These are phyloP conservation scores for Candida sanyaensis DNA, from an alignment of 1,139 yeast species.

Conservation along the genomic window DNA sequence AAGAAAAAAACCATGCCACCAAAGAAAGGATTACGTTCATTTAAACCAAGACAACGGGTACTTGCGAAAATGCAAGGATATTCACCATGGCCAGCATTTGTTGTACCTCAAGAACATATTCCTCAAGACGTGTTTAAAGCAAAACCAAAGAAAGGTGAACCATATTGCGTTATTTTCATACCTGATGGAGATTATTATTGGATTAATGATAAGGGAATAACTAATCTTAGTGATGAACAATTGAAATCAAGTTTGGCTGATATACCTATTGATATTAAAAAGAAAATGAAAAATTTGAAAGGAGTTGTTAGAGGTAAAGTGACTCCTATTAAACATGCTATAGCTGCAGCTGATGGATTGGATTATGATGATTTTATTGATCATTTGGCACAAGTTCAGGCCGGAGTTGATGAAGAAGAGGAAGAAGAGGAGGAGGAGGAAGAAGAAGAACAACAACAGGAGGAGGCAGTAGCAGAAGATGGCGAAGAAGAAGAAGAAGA, in stretches of 20 bases:
- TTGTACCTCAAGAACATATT: constrained; percentile 42
- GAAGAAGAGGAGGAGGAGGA: constrained; percentile 31
- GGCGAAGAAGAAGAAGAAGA: constrained; percentile 3
- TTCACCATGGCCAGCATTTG: constrained; percentile 53
- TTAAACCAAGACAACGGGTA: constrained; percentile 39
- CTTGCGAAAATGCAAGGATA: constrained; percentile 51
- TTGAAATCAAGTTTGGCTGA: constrained; percentile 30
- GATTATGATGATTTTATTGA: constrained; percentile 41
- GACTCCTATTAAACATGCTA: constrained; percentile 39
- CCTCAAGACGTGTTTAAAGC: constrained; percentile 40
- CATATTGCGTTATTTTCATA: constrained; percentile 47
- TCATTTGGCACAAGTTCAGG: constrained; percentile 25
- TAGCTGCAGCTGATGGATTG: constrained; percentile 40
- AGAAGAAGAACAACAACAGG: constrained; percentile 21
- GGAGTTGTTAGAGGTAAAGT: constrained; percentile 23
- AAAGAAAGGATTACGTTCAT: constrained; percentile 11
- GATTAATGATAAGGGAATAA: constrained; percentile 44
- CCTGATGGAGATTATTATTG: constrained; percentile 53
- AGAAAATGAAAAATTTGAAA: constrained; percentile 20
- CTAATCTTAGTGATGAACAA: constrained; percentile 30
- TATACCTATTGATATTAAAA: constrained; percentile 23
- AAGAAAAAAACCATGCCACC: constrained; percentile 11
- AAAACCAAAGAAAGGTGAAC: constrained; percentile 44
- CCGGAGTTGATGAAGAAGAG: constrained; percentile 30
- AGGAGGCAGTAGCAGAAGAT: background rate